Conservation (phyloP, 2,329 filamentous ascomycete genomes). For the Knoxdaviesia capensis region DNA sequence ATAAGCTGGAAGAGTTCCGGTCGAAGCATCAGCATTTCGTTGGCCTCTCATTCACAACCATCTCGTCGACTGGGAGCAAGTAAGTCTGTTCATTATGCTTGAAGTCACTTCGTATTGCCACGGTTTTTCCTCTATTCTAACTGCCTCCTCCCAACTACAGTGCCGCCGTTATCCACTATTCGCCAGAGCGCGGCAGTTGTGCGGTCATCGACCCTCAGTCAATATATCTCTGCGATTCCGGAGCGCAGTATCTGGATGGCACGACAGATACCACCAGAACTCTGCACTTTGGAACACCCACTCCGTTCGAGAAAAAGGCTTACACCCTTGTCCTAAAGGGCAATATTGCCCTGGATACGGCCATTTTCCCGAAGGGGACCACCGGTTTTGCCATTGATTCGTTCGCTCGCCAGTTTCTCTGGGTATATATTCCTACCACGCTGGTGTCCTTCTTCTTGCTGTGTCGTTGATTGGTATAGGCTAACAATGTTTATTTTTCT, state of each 20-base stretch:
- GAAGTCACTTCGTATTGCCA: not conserved
- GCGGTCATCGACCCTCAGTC: constrained; percentile 64
- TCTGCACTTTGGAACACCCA: constrained; percentile 74
- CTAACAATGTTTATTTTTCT: not conserved
- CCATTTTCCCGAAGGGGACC: constrained; percentile 84
- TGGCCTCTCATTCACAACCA: constrained; percentile 85
- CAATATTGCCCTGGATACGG: constrained; percentile 70
- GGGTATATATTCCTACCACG: constrained; percentile 32
- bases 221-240: constrained; percentile 91
- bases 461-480: not conserved
- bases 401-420: constrained; percentile 76
- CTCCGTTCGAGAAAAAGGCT: constrained; percentile 63
- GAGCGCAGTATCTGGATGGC: constrained; percentile 87
- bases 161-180: constrained; percentile 91
- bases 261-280: constrained; percentile 94
- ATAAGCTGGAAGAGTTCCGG: constrained; percentile 67
- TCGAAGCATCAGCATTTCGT: constrained; percentile 54
- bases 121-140: constrained; percentile 4
- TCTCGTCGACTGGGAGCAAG: constrained; percentile 77
- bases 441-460: not conserved
- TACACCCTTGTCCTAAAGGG: constrained; percentile 94
- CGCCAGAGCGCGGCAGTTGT: constrained; percentile 66
- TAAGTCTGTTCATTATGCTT: constrained; percentile 15
- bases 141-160: constrained; percentile 21
- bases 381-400: constrained; percentile 82